Base-by-base conservation (phyloP, 139 green algal species). In the Coccomyxa sp. region DNA sequence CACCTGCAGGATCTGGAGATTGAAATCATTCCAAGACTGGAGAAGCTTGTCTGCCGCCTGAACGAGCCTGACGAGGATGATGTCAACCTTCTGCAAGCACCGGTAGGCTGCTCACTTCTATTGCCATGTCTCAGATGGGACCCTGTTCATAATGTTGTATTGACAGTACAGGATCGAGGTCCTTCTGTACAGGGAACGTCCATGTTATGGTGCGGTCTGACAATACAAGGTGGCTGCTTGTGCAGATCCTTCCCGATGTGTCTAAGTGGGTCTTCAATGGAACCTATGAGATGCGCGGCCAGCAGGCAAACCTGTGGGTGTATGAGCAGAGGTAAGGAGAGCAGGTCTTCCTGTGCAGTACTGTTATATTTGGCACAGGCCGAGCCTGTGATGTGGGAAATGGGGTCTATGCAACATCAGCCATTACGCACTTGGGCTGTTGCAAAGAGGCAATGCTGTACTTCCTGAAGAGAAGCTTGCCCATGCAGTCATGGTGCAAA, bases 401-500 rank as follows among this genome's bases (percentile, higher is more conserved):
- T n/a, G n/a, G n/a, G n/a, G n/a, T n/a, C n/a, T n/a, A n/a, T n/a
- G n/a, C n/a, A n/a, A n/a, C n/a, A n/a, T n/a, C n/a, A n/a, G n/a
- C n/a, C n/a, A n/a, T n/a, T n/a, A n/a, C n/a, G n/a, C n/a, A n/a
- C n/a, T n/a, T n/a, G n/a, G n/a, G n/a, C n/a, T n/a, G n/a, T n/a
- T n/a, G n/a, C n/a, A n/a, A n/a, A n/a, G n/a, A n/a, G n/a, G n/a
- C n/a, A n/a, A n/a, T n/a, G n/a, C n/a, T n/a, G n/a, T n/a, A n/a
- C n/a, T n/a, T n/a, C n/a, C n/a, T n/a, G n/a, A n/a, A n/a, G n/a
- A n/a, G n/a, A n/a, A n/a, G 44, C 44, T 58, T 58, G 44, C 14
- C 44, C 2, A 9, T 69, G 79, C 83, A 87, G 83, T 39, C 78
- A 85, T 40, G 80, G 78, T 22, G 40, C 22, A 29, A 90, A 89